Conservation (phyloP, 2,329 filamentous ascomycete species). For the Fusarium cyanostomum region DNA sequence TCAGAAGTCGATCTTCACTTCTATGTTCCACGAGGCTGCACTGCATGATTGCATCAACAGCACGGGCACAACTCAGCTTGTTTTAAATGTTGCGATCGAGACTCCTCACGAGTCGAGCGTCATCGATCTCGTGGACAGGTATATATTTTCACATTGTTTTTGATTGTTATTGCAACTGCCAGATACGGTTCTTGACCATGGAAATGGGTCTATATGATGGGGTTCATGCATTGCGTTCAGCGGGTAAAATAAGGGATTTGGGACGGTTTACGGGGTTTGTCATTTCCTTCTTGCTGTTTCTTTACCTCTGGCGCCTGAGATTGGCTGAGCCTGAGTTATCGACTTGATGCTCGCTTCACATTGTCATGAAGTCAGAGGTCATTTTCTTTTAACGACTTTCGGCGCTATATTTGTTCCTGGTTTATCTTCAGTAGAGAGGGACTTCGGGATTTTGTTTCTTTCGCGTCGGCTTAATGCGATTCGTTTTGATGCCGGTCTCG, state of each 20-base stretch:
- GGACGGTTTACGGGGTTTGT: constrained; percentile 38
- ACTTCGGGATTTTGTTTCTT: constrained; percentile 31
- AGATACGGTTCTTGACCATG: constrained; percentile 33
- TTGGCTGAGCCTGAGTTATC: not conserved
- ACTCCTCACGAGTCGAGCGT: constrained; percentile 10
- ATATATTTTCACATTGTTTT: constrained; percentile 41
- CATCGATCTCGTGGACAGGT: constrained; percentile 43
- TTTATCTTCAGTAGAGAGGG: constrained; percentile 33
- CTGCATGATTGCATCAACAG: not conserved
- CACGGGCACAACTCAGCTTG: not conserved
- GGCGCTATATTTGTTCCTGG: constrained; percentile 28
- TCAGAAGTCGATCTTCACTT: constrained; percentile 16
- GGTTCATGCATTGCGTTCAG: constrained; percentile 52
- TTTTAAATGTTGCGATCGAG: not conserved
- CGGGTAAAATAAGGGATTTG: constrained; percentile 47
- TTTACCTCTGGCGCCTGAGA: constrained; percentile 4
- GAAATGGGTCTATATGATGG: constrained; percentile 48
- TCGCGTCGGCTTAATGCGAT: constrained; percentile 40
- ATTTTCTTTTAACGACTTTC: constrained; percentile 37
- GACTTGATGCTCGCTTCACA: not conserved
- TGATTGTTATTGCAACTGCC: constrained; percentile 38
- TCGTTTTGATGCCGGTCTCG: constrained; percentile 29
- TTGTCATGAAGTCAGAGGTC: constrained; percentile 13
- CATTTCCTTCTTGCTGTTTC: constrained; percentile 31
- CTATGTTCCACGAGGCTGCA: constrained; percentile 10